Base-by-base conservation (phyloP, 352 stramenopile species). In the Phytopythium chamaehyphon region DNA sequence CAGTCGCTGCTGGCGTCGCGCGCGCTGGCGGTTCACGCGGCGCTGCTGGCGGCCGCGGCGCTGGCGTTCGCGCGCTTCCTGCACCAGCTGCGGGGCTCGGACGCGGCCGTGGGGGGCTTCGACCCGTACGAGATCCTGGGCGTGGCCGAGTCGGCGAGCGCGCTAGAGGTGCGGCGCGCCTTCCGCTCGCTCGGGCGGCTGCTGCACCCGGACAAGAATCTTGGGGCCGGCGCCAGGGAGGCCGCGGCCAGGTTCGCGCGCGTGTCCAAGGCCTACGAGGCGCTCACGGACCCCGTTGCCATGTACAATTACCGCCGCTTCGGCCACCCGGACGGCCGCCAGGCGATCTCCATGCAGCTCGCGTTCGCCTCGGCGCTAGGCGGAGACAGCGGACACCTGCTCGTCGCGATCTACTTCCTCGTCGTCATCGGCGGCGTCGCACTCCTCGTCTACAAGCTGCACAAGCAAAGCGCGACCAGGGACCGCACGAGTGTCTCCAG, bases 51-150 rank as follows among this genome's bases (percentile, higher is more conserved):
- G 8, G 16, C 88, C n/a, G 75, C 73, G 3, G 47, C 69, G 31
- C 59, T 51, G 3, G 62, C 73, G 31, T 46, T 84, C 15, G 75
- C 62, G 57, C 73, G 66, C 50, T 87, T 69, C 35, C 57, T 93
- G 24, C 61, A 69, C 40, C 64, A 79, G 11, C 63, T 93, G 31
- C 75, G 88, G 67, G 74, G 69, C 62, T 75, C 90, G 10, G 80
- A 88, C 58, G 87, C 74, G 23, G 88, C 76, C 22, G n/a, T 51
- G 45, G 81, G 76, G 51, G 59, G 88, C 33, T 93, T 95, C 51
- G 84, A 95, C 42, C 84, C 84, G 44, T 95, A 93, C 56, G 82
- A 95, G 59, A 95, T 93, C 54, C 61, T 95, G 37, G 57, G 76
- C 51, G 70, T 95, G 21, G 66, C 71, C 15, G 77, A 87, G 36